A percentile compares a stretch with the other conserved stretches of the same genome.
Evolutionary conservation across 306 rosid genomes (phyloP).

Genomic region (Casuarina equisetifolia): DNA sequence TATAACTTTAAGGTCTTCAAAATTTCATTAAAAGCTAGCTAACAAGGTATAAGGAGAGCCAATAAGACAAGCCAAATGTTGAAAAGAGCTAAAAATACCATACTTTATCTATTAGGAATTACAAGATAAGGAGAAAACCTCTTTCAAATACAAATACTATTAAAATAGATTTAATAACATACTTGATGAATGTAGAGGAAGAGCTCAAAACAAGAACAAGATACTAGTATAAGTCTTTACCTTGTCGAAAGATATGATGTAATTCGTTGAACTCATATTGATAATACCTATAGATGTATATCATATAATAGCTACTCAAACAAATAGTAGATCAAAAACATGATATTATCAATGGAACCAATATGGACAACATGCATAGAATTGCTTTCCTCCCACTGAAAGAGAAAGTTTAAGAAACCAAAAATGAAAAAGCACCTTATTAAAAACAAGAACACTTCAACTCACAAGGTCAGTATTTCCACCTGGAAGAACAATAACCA

Average conservation of each 20-base stretch:
- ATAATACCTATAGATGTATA: constrained; percentile 79
- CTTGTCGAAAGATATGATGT: constrained; percentile 78
- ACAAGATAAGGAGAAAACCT: neutral
- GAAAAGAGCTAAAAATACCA: neutral
- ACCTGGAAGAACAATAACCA: constrained; percentile 97
- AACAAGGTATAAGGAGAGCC: neutral
- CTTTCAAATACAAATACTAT: neutral
- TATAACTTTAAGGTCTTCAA: neutral
- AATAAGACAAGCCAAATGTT: neutral
- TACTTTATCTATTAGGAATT: neutral
- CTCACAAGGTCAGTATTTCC: constrained; percentile 99
- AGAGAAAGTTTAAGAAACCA: constrained; percentile 16
- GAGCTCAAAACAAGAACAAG: constrained; percentile 17
- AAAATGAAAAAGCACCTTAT: constrained; percentile 53
- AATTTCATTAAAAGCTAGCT: too few relatives aligned
- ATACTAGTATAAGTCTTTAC: constrained; percentile 41
- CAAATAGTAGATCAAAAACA: constrained; percentile 8
- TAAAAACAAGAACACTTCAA: constrained; percentile 95
- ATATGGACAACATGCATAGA: neutral
- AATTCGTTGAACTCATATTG: constrained; percentile 73
- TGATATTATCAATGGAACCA: neutral
- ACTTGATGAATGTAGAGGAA: constrained; percentile 6
- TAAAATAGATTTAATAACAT: neutral
- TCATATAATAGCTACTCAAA: constrained; percentile 19
- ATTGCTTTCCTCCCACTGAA: constrained; percentile 8